Percentiles rank a stretch among this genome's conserved stretches.
Evolutionary conservation across 306 rosid genomes (phyloP).

Genomic region (Gastrolobium villosum): DNA sequence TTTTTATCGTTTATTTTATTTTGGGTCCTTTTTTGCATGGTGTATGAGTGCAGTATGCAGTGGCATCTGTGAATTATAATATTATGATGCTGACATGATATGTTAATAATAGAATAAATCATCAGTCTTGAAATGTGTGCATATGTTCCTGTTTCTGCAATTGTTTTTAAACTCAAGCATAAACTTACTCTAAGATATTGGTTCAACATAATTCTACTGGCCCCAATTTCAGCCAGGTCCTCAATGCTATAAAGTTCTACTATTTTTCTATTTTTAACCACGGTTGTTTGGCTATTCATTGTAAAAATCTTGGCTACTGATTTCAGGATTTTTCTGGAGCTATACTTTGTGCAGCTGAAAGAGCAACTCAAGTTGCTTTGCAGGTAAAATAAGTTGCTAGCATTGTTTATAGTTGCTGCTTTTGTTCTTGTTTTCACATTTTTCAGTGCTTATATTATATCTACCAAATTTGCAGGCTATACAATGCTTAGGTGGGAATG

Average conservation of each 20-base stretch:
- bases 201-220: background rate
- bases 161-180: background rate
- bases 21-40: background rate
- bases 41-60: background rate
- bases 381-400: conserved; percentile 67
- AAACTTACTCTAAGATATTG: conserved; percentile 12
- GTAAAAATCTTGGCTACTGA: conserved; percentile 28
- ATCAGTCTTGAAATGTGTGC: conserved; percentile 20
- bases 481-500: no score
- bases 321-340: conserved; percentile 97
- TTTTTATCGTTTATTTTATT: background rate
- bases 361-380: conserved; percentile 96
- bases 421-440: no score
- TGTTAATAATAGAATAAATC: background rate
- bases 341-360: conserved; percentile 86
- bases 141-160: conserved; percentile 2
- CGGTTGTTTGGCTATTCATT: background rate
- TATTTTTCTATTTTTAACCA: background rate
- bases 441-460: no score
- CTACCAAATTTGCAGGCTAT: no score
- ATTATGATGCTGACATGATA: conserved; percentile 3
- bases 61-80: background rate
- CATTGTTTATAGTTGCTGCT: no score
- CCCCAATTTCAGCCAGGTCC: conserved; percentile 5
- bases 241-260: conserved; percentile 15